A percentile compares a stretch with the other conserved stretches of the same genome.
phyloP scores from a whole-genome alignment of 1,284 basidiomycete genomes.

The Porodaedalea pini region DNA sequence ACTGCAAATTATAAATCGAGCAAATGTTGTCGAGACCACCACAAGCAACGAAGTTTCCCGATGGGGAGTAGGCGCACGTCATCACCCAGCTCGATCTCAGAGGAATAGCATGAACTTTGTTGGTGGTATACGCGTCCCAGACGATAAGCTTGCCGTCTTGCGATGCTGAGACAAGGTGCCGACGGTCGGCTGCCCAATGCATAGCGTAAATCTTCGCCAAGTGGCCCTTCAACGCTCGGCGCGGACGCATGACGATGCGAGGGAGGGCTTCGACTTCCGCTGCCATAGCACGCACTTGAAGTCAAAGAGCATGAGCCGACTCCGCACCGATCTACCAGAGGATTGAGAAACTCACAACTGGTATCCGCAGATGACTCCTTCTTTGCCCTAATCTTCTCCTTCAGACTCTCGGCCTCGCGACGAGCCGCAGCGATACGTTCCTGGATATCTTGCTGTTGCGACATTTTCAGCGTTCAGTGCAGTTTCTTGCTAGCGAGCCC shows the following conservation, averaged over 20 bases:
- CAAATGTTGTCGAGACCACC: slow-evolving; percentile 99
- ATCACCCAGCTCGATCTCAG: slow-evolving; percentile 98
- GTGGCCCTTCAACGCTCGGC: slow-evolving; percentile 93
- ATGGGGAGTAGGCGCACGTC: slow-evolving; percentile 98
- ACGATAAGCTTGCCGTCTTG: slow-evolving; percentile 99
- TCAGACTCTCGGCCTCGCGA: slow-evolving; percentile 92
- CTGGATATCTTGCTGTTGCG: slow-evolving; percentile 83
- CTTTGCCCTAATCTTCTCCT: slow-evolving; percentile 95
- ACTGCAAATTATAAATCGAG: slow-evolving; percentile 92
- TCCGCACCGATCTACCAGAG: slow-evolving; percentile 2
- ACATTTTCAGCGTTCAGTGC: slow-evolving; percentile 45
- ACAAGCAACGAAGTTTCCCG: slow-evolving; percentile 95
- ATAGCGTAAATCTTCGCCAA: slow-evolving; percentile 99
- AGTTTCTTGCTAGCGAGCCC: slow-evolving; percentile 20
- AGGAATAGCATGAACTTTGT: slow-evolving; percentile 99
- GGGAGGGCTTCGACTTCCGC: slow-evolving; percentile 93
- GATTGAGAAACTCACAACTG: slow-evolving; percentile 64
- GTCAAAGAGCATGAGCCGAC: slow-evolving; percentile 23
- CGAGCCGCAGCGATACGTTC: slow-evolving; percentile 94
- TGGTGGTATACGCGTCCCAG: slow-evolving; percentile 99
- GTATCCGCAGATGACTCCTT: slow-evolving; percentile 96
- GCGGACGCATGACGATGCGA: slow-evolving; percentile 92
- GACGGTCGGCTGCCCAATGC: slow-evolving; percentile 97
- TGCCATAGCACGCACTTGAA: slow-evolving; percentile 89
- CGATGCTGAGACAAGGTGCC: slow-evolving; percentile 97